phyloP scores from a whole-genome alignment of 2,329 filamentous ascomycete genomes.

The Sarocladiaceae sp. region DNA sequence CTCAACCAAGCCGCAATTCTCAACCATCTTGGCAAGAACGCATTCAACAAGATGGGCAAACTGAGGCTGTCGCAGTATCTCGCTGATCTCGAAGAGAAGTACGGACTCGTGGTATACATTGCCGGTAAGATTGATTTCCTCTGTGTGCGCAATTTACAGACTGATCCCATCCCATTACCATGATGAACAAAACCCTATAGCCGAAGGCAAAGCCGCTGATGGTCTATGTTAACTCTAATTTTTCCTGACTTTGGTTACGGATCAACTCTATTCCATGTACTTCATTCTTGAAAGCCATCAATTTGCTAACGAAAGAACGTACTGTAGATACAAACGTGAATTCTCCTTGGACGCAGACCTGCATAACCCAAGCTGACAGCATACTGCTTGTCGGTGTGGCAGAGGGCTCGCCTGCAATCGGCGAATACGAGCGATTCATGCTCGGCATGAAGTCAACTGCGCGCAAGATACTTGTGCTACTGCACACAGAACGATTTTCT shows the following conservation, averaged over 20 bases:
- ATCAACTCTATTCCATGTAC: neutral
- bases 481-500: slow-evolving; percentile 88
- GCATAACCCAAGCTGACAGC: slow-evolving; percentile 93
- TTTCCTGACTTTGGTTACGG: slow-evolving; percentile 49
- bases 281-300: slow-evolving; percentile 10
- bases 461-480: slow-evolving; percentile 82
- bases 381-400: slow-evolving; percentile 90
- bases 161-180: slow-evolving; percentile 17
- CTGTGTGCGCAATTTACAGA: neutral
- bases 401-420: slow-evolving; percentile 83
- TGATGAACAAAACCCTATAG: slow-evolving; percentile 48
- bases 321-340: slow-evolving; percentile 87
- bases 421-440: slow-evolving; percentile 94
- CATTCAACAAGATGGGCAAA: slow-evolving; percentile 97
- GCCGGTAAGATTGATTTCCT: slow-evolving; percentile 53
- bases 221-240: slow-evolving; percentile 61
- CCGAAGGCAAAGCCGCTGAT: slow-evolving; percentile 52
- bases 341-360: slow-evolving; percentile 96
- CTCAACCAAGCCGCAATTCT: slow-evolving; percentile 91
- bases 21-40: slow-evolving; percentile 91
- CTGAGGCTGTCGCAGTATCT: slow-evolving; percentile 93
- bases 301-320: slow-evolving; percentile 10
- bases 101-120: slow-evolving; percentile 90
- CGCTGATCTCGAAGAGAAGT: slow-evolving; percentile 95
- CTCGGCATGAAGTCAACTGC: slow-evolving; percentile 97